A percentile compares a stretch with the other conserved stretches of the same genome.
These are phyloP conservation scores for Saccharomyces kudriavzevii DNA, from an alignment of 805 yeast genomes.

Conservation along the genomic window DNA sequence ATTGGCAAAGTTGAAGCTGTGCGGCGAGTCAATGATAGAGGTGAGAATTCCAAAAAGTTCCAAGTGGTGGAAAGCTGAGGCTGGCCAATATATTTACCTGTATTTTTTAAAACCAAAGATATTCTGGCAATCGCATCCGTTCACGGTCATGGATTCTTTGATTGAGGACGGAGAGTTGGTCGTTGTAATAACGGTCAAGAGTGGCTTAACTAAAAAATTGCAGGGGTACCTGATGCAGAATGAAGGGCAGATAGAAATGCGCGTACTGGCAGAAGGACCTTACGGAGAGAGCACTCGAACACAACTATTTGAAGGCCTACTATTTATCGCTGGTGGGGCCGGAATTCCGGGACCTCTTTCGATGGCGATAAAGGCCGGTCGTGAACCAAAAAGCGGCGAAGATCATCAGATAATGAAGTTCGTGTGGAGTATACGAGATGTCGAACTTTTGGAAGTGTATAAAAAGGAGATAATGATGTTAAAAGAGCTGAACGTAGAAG, in stretches of 20 bases:
- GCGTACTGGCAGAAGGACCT: constrained; percentile 51
- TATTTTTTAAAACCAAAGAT: constrained; percentile 36
- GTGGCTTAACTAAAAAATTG: constrained; percentile 38
- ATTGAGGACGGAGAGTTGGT: constrained; percentile 30
- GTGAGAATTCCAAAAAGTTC: constrained; percentile 2
- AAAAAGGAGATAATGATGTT: constrained; percentile 1
- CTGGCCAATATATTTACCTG: constrained; percentile 36
- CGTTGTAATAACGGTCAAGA: constrained; percentile 39
- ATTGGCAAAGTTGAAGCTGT: constrained; percentile 1
- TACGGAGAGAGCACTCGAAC: constrained; percentile 48
- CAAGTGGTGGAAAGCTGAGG: constrained; percentile 31
- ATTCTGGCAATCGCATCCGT: constrained; percentile 47
- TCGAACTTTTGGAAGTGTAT: constrained; percentile 1
- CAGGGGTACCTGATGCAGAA: constrained; percentile 28
- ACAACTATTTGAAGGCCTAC: constrained; percentile 40
- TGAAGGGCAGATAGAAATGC: constrained; percentile 23
- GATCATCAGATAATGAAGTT: constrained; percentile 1
- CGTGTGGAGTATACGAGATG: constrained; percentile 2
- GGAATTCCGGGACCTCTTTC: constrained; percentile 54
- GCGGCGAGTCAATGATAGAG: not conserved
- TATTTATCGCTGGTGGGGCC: constrained; percentile 60
- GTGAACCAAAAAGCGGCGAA: not conserved
- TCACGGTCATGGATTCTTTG: constrained; percentile 29
- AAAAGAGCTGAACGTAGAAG: not conserved
- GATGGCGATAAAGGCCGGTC: constrained; percentile 27